phyloP scores from a whole-genome alignment of 805 yeast genomes.

The Hanseniaspora guilliermondii region DNA sequence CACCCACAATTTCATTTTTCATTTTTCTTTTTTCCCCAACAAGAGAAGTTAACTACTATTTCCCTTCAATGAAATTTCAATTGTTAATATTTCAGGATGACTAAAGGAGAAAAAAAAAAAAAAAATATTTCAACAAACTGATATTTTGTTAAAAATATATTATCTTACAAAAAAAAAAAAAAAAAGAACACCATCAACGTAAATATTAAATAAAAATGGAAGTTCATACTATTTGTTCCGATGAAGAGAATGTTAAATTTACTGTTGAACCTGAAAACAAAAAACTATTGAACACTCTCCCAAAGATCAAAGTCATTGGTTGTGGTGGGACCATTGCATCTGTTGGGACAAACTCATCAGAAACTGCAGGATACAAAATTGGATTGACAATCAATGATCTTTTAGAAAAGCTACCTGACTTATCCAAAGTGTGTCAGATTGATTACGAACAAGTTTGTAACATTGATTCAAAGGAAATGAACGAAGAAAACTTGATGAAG shows the following conservation, averaged over 20 bases:
- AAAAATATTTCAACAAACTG: background rate
- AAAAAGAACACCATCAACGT: background rate
- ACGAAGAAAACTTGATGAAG: slow-evolving; percentile 34
- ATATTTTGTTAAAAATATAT: too few species aligned
- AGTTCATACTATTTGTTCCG: slow-evolving; percentile 27
- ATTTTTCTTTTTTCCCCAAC: too few species aligned
- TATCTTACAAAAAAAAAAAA: background rate
- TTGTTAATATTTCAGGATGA: background rate
- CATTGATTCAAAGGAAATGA: slow-evolving; percentile 48
- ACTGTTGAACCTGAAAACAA: slow-evolving; percentile 16
- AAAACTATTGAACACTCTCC: slow-evolving; percentile 15
- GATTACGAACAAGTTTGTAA: slow-evolving; percentile 53
- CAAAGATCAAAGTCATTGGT: slow-evolving; percentile 38
- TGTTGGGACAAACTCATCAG: slow-evolving; percentile 35
- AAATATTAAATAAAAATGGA: slow-evolving; percentile 15
- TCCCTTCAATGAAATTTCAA: too few species aligned
- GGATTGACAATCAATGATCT: slow-evolving; percentile 42
- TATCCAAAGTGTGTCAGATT: slow-evolving; percentile 40
- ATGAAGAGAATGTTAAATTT: slow-evolving; percentile 25
- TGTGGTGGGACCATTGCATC: slow-evolving; percentile 54
- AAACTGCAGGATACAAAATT: slow-evolving; percentile 44
- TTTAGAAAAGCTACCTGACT: slow-evolving; percentile 43
- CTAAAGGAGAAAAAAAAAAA: background rate
- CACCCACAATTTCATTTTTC: too few species aligned
- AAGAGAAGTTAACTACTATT: too few species aligned